Conservation (phyloP, 2,329 filamentous ascomycete genomes). For the Corniculantispora saksenae region DNA sequence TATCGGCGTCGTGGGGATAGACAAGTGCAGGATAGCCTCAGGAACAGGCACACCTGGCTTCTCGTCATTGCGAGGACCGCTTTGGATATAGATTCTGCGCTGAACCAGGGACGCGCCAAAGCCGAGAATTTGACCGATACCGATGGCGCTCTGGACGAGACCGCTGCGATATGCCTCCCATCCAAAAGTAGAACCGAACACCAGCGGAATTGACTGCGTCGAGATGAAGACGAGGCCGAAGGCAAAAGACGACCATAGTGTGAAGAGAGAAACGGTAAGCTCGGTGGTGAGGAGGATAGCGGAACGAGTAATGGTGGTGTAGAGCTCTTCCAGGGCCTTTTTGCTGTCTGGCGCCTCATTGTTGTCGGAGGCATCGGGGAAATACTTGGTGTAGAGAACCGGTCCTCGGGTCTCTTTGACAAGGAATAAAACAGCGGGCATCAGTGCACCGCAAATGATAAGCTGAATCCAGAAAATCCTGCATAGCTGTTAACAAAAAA, state of each 20-base stretch:
- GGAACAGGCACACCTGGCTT: conserved; percentile 14
- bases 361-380: not conserved
- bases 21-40: conserved; percentile 19
- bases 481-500: not conserved
- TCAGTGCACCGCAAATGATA: conserved; percentile 13
- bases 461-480: conserved; percentile 23
- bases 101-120: conserved; percentile 15
- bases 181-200: conserved; percentile 16
- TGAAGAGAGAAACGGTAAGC: conserved; percentile 20
- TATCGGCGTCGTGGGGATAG: conserved; percentile 17
- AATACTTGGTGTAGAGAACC: conserved; percentile 9
- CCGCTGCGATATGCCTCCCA: conserved; percentile 14
- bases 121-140: conserved; percentile 21
- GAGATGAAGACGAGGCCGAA: conserved; percentile 22
- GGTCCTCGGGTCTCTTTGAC: conserved; percentile 18
- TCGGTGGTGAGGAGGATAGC: conserved; percentile 22
- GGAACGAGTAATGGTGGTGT: conserved; percentile 10
- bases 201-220: conserved; percentile 21
- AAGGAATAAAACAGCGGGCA: conserved; percentile 7
- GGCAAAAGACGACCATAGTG: conserved; percentile 21
- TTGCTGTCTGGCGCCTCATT: not conserved
- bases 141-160: conserved; percentile 18
- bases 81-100: conserved; percentile 7
- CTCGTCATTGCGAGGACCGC: conserved; percentile 8
- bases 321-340: not conserved